phyloP scores from a whole-genome alignment of 495 filamentous ascomycete species.

The Viridothelium virens region DNA sequence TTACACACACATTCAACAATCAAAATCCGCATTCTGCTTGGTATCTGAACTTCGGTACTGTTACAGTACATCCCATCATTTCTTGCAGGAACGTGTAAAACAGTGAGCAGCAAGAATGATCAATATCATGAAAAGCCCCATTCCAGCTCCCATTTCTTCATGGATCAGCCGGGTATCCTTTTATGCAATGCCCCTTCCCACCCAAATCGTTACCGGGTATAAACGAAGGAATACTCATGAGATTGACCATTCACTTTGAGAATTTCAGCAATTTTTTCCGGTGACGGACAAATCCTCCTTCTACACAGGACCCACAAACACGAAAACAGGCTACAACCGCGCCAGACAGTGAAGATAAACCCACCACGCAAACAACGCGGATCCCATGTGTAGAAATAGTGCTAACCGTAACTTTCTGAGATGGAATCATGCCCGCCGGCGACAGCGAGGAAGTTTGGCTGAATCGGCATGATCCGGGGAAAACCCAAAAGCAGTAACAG shows the following conservation, averaged over 20 bases:
- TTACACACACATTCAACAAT: background rate
- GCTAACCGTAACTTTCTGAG: background rate
- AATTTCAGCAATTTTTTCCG: slow-evolving; percentile 7
- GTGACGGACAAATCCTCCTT: slow-evolving; percentile 10
- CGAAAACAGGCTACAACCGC: background rate
- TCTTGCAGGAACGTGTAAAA: background rate
- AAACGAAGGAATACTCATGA: slow-evolving; percentile 2
- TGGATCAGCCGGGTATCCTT: background rate
- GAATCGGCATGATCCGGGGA: background rate
- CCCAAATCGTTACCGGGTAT: background rate
- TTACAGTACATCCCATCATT: background rate
- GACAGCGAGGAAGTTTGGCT: background rate
- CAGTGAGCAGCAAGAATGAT: background rate
- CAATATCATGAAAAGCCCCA: background rate
- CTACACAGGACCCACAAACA: background rate
- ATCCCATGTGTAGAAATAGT: background rate
- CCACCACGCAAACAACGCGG: background rate
- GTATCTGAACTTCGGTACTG: background rate
- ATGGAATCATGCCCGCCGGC: background rate
- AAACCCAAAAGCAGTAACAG: background rate
- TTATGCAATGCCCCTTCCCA: slow-evolving; percentile 8
- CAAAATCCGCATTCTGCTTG: background rate
- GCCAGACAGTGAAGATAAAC: background rate
- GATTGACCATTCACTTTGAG: background rate
- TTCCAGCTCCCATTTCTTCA: background rate